Conservation (phyloP, 2,329 filamentous ascomycete species). For the Penicillium expansum region DNA sequence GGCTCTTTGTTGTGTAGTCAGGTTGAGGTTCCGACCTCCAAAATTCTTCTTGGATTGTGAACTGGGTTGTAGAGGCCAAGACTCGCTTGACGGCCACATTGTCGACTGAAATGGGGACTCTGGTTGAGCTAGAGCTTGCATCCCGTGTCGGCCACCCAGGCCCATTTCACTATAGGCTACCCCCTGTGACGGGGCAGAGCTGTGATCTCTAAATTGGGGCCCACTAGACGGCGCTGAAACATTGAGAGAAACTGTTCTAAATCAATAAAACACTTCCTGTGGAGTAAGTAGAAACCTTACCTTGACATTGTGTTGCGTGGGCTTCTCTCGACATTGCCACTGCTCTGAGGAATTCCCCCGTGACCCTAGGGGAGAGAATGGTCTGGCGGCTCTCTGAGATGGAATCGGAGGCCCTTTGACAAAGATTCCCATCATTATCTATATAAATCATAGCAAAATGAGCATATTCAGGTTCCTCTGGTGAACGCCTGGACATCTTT, state of each 20-base stretch:
- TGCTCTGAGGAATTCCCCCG: slow-evolving; percentile 29
- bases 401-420: slow-evolving; percentile 31
- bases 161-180: neutral
- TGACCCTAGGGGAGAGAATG: slow-evolving; percentile 31
- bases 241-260: neutral
- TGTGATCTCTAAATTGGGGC: neutral
- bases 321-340: slow-evolving; percentile 28
- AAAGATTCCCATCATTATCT: slow-evolving; percentile 30
- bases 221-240: slow-evolving; percentile 4
- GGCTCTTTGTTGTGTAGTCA: slow-evolving; percentile 25
- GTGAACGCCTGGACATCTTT: slow-evolving; percentile 24
- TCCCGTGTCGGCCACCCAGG: neutral
- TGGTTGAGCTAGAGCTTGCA: neutral
- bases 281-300: slow-evolving; percentile 16
- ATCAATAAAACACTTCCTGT: neutral
- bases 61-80: slow-evolving; percentile 3
- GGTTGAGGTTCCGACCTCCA: slow-evolving; percentile 15
- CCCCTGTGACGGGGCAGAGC: slow-evolving; percentile 5
- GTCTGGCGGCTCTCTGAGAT: slow-evolving; percentile 28
- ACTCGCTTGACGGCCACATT: slow-evolving; percentile 14
- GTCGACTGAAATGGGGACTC: slow-evolving; percentile 3
- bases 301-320: slow-evolving; percentile 14
- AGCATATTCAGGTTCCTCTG: slow-evolving; percentile 21
- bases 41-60: slow-evolving; percentile 4
- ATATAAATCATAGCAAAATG: slow-evolving; percentile 37